Base-by-base conservation (phyloP, 208 protist species). In the Crithidia acanthocephali region DNA sequence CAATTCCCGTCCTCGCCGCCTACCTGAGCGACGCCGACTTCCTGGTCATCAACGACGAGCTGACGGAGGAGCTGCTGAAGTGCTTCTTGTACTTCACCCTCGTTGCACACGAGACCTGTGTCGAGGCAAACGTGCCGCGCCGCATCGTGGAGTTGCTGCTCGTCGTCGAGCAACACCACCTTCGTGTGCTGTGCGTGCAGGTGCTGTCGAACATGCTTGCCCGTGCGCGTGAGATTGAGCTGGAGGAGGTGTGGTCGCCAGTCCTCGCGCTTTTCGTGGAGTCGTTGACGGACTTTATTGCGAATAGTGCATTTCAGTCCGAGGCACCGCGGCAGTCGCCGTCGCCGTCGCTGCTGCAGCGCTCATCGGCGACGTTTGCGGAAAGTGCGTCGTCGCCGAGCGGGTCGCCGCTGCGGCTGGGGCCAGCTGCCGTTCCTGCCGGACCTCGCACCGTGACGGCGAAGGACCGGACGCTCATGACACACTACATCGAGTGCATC, bases 31-130 rank as follows among this genome's bases (percentile, higher is more conserved):
- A 84, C n/a, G 30, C 62, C n/a, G 68, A 78, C 16, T 56, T 77
- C 16, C 73, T 87, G 7, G 51, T 79, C 13, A n/a, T 63, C 25
- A 74, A 74, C 64, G 76, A 80, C n/a, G 75, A 80, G 45, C 69
- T 87, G 32, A 50, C 83, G 22, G 90, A 95, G 71, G 86, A 92
- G 63, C 57, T 92, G 52, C 72, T 95, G 47, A 85, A 85, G 51
- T 95, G 90, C 68, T 73, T 92, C 47, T 64, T 70, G 16, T 78
- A 85, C 60, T 32, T 92, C 20, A 56, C 81, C 6, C 53, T 85
- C 9, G 47, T 85, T 2, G 68, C 76, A 27, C 52, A 86, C 51
- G 62, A 79, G 2, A 56, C 67, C 11, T 71, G 86, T 45, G 45
- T 90, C 2, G 58, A 72, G 18, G 45, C 72, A 2, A 2, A 75